A percentile compares a stretch with the other conserved stretches of the same genome.
phyloP scores from a whole-genome alignment of 2,329 filamentous ascomycete genomes.

The Cephalotrichum gorgonifer region DNA sequence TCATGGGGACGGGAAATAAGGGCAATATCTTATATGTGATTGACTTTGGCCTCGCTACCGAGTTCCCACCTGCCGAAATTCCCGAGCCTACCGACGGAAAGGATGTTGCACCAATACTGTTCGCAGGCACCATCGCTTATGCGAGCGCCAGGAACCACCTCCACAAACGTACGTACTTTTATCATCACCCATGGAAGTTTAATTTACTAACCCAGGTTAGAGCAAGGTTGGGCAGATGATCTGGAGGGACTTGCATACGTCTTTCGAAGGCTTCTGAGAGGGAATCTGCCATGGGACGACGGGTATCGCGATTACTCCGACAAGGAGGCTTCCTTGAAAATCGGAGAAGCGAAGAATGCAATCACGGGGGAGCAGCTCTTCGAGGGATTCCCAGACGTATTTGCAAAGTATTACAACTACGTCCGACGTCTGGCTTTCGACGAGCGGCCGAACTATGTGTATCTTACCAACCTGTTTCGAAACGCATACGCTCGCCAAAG shows the following conservation, averaged over 20 bases:
- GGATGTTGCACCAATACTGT: slow-evolving; percentile 1
- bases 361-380: slow-evolving; percentile 35
- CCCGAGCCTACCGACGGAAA: not conserved
- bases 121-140: slow-evolving; percentile 10
- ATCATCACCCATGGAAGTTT: not conserved
- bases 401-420: slow-evolving; percentile 68
- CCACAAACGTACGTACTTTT: slow-evolving; percentile 10
- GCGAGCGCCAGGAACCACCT: slow-evolving; percentile 13
- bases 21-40: slow-evolving; percentile 3
- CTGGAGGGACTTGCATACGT: slow-evolving; percentile 9
- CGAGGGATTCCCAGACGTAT: slow-evolving; percentile 65
- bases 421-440: slow-evolving; percentile 62
- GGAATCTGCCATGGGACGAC: slow-evolving; percentile 34
- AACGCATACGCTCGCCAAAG: slow-evolving; percentile 61
- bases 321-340: too few relatives aligned
- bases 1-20: slow-evolving; percentile 10
- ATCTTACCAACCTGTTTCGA: slow-evolving; percentile 66
- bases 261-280: slow-evolving; percentile 7
- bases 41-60: not conserved
- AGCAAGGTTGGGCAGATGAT: slow-evolving; percentile 8
- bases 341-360: slow-evolving; percentile 56
- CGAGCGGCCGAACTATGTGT: slow-evolving; percentile 39
- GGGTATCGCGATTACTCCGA: slow-evolving; percentile 62
- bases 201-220: not conserved
- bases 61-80: not conserved